phyloP scores from a whole-genome alignment of 2,329 filamentous ascomycete species.

The Simplicillium aogashimaense region DNA sequence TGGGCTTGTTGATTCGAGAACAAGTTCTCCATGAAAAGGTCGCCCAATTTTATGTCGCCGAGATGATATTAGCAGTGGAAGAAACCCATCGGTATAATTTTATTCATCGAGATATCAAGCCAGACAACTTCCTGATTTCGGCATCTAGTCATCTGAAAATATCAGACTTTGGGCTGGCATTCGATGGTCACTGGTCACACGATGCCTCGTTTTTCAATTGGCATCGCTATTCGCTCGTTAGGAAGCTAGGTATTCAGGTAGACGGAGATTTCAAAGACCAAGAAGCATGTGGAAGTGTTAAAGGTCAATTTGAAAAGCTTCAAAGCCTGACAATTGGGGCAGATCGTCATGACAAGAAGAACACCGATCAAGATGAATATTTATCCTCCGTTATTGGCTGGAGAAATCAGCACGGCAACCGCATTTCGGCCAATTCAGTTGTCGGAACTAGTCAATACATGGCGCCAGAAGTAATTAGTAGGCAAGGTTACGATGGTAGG shows the following conservation, averaged over 20 bases:
- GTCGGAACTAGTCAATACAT: conserved; percentile 98
- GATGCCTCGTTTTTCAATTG: conserved; percentile 79
- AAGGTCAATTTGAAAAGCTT: conserved; percentile 21
- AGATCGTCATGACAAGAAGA: conserved; percentile 22
- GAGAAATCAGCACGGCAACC: conserved; percentile 59
- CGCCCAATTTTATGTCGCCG: conserved; percentile 80
- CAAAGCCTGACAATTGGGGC: conserved; percentile 18
- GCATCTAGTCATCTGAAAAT: conserved; percentile 87
- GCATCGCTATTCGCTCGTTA: conserved; percentile 68
- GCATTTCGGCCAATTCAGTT: conserved; percentile 69
- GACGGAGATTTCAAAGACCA: conserved; percentile 65
- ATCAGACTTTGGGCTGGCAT: conserved; percentile 90
- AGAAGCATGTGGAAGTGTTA: conserved; percentile 33
- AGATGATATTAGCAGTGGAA: conserved; percentile 94
- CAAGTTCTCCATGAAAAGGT: conserved; percentile 71
- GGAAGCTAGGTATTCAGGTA: conserved; percentile 64
- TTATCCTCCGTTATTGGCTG: conserved; percentile 47
- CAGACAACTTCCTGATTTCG: conserved; percentile 91
- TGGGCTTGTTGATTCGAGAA: conserved; percentile 76
- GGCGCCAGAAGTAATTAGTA: conserved; percentile 85
- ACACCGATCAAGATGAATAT: conserved; percentile 14
- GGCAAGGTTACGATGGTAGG: conserved; percentile 76
- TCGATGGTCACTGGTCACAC: conserved; percentile 92
- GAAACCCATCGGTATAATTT: conserved; percentile 80
- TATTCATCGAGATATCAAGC: conserved; percentile 94